Percentiles rank a stretch among this genome's conserved stretches.
phyloP scores from a whole-genome alignment of 2,329 filamentous ascomycete species.

The Alternaria solani region DNA sequence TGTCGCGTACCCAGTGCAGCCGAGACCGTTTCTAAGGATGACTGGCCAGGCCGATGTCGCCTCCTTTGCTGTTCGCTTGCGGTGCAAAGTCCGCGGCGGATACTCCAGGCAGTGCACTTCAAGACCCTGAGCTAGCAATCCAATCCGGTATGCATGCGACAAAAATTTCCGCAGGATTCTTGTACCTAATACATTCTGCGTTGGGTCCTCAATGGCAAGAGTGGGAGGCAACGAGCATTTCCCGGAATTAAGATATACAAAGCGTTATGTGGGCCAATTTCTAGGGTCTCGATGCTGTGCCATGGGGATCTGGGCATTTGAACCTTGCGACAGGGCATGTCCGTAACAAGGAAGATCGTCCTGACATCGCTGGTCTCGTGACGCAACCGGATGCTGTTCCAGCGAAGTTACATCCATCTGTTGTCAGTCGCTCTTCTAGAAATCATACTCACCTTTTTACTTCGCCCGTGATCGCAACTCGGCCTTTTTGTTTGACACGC shows the following conservation, averaged over 20 bases:
- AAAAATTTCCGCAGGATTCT: conserved; percentile 13
- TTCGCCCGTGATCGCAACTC: neutral
- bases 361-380: conserved; percentile 1
- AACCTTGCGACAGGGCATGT: neutral
- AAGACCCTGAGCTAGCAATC: conserved; percentile 17
- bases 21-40: conserved; percentile 16
- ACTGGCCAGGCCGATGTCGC: conserved; percentile 47
- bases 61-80: conserved; percentile 16
- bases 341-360: neutral
- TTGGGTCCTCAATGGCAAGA: conserved; percentile 17
- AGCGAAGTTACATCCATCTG: neutral
- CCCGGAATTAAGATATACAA: conserved; percentile 12
- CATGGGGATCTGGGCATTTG: neutral
- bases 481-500: neutral
- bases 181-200: conserved; percentile 29
- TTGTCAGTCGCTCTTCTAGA: neutral
- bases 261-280: conserved; percentile 21
- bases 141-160: conserved; percentile 18
- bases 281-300: conserved; percentile 9
- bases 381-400: neutral
- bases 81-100: conserved; percentile 31
- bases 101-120: conserved; percentile 33
- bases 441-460: neutral
- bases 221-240: conserved; percentile 22
- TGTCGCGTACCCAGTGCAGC: conserved; percentile 26